Evolutionary conservation across 2,329 filamentous ascomycete genomes (phyloP).

Genomic region (Phyllosticta capitalensis): DNA sequence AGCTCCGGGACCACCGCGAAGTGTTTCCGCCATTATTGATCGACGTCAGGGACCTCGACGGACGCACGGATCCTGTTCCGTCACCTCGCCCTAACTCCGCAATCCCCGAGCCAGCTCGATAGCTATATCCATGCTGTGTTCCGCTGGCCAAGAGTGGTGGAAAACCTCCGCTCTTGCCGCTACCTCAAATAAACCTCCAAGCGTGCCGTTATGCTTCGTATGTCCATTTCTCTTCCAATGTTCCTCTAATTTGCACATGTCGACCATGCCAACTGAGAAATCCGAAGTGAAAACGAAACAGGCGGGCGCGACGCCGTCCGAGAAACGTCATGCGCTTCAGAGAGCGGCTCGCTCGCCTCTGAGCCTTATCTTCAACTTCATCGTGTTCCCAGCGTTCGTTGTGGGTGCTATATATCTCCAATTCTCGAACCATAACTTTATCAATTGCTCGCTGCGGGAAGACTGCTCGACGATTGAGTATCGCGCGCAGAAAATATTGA

Average conservation of each 20-base stretch:
- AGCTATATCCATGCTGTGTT: too few species aligned
- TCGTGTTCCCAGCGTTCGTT: slow-evolving; percentile 4
- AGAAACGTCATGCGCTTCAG: slow-evolving; percentile 4
- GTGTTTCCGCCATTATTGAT: background rate
- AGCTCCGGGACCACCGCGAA: background rate
- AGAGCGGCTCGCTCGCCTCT: slow-evolving; percentile 3
- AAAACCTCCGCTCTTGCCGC: background rate
- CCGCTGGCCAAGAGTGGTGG: background rate
- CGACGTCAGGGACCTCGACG: background rate
- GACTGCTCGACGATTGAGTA: slow-evolving; percentile 17
- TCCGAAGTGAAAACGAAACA: background rate
- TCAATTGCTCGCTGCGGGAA: background rate
- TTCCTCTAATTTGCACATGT: background rate
- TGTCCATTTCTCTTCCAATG: background rate
- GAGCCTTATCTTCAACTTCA: slow-evolving; percentile 6
- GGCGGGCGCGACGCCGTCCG: background rate
- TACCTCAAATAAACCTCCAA: background rate
- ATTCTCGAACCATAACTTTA: background rate
- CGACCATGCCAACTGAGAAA: background rate
- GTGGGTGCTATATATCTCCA: background rate
- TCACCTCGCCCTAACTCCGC: background rate
- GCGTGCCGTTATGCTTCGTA: background rate
- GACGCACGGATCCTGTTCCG: background rate
- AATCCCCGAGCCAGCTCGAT: background rate
- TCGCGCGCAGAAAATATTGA: slow-evolving; percentile 26